Percentiles rank a stretch among this genome's conserved stretches.
These are phyloP conservation scores for Auriscalpium microsporum DNA, from an alignment of 768 basidiomycete species.

Conservation along the genomic window DNA sequence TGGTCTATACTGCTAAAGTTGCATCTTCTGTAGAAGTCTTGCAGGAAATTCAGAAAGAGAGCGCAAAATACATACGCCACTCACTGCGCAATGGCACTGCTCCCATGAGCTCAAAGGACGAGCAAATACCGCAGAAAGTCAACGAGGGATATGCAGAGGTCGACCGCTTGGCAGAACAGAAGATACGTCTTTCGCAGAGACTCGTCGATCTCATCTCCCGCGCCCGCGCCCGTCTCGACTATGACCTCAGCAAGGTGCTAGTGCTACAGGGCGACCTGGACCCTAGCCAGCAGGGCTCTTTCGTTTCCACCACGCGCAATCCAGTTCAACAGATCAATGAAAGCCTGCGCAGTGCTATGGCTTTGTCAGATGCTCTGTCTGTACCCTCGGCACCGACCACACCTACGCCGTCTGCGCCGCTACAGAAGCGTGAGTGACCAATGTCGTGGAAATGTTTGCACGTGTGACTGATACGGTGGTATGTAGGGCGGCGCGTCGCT, in stretches of 20 bases:
- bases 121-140: slow-evolving; percentile 29
- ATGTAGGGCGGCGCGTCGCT: slow-evolving; percentile 15
- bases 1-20: background rate
- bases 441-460: background rate
- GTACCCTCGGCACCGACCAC: slow-evolving; percentile 4
- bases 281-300: slow-evolving; percentile 22
- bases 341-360: slow-evolving; percentile 9
- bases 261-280: slow-evolving; percentile 36
- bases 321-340: slow-evolving; percentile 30
- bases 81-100: slow-evolving; percentile 24
- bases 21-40: slow-evolving; percentile 27
- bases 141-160: slow-evolving; percentile 21
- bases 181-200: slow-evolving; percentile 34
- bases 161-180: slow-evolving; percentile 32
- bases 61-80: slow-evolving; percentile 36
- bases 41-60: slow-evolving; percentile 37
- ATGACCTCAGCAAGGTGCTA: slow-evolving; percentile 37
- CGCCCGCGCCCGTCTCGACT: slow-evolving; percentile 38
- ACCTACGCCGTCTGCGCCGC: slow-evolving; percentile 1
- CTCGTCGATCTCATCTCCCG: slow-evolving; percentile 36
- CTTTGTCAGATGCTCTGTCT: slow-evolving; percentile 8
- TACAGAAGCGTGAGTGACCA: slow-evolving; percentile 6
- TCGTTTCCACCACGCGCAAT: slow-evolving; percentile 22
- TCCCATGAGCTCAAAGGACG: slow-evolving; percentile 24
- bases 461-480: background rate